Evolutionary conservation across 495 filamentous ascomycete genomes (phyloP), one percentile per base, ranked within the genome.

Genomic region (Glonium stellatum): DNA sequence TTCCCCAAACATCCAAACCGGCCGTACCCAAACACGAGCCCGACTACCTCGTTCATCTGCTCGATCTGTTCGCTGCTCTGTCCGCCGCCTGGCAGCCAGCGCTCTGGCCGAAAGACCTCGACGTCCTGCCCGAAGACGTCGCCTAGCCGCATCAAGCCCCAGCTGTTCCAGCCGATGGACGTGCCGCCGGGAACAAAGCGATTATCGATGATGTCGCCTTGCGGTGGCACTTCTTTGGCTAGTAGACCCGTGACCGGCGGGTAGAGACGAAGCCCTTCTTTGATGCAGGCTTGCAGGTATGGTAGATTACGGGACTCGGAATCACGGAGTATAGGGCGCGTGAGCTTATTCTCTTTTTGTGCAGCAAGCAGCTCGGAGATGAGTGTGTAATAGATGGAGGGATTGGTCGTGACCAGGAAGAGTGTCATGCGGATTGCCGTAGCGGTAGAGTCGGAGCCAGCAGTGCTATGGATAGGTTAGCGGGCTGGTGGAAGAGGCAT

Each of bases 271-370:
- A 67, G 46, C 6, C 61, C 77, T 70, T 88, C 86, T 64, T 85
- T 86, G 54, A 88, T 77, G 59, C 81, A 83, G 0, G 85, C 85
- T 54, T 82, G 79, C 39, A 88, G 73, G 71, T 86, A 87, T 0
- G 79, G 73, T 34, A 83, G 72, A 80, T 18, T 51, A 22, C 48
- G 48, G 23, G 48, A 51, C 53, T 72, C 67, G 22, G 64, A 21
- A 50, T 71, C 67, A 18, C 54, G 65, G 57, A 71, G 63, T 44
- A 71, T 57, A 0, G 69, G 67, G 19, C 64, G 36, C 19, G 58
- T 55, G 52, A 70, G 49, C 18, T 36, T 13, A 4, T 57, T 59
- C 5, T 51, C 56, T 6, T 35, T 63, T 11, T 69, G 63, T 1
- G 58, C 69, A 9, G 37, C 37, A 3, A 56, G 23, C 4, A 61